Percentiles rank a stretch among this genome's conserved stretches.
phyloP scores from a whole-genome alignment of 306 rosid genomes.

The Malus sieversii region DNA sequence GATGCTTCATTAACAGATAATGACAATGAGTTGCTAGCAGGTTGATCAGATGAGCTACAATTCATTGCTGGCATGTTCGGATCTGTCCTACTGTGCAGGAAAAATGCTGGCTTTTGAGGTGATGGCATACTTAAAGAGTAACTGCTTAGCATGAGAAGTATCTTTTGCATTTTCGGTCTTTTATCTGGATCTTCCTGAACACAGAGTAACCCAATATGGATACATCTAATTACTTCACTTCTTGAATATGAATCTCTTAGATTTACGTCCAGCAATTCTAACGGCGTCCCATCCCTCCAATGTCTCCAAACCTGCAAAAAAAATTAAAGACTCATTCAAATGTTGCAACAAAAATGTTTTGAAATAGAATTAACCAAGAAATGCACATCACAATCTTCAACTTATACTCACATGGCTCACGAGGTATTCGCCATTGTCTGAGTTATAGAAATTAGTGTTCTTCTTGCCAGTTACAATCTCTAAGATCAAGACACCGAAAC shows the following conservation, averaged over 20 bases:
- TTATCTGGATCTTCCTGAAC: background rate
- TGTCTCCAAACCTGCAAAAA: slow-evolving; percentile 22
- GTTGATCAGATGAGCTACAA: background rate
- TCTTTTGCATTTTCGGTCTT: background rate
- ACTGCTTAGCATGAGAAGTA: slow-evolving; percentile 12
- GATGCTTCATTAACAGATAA: background rate
- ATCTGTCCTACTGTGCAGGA: background rate
- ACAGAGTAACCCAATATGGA: slow-evolving; percentile 16
- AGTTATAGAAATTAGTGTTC: too few relatives aligned
- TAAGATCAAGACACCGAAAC: too few relatives aligned
- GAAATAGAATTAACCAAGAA: too few relatives aligned
- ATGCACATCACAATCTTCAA: too few relatives aligned
- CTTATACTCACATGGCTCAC: too few relatives aligned
- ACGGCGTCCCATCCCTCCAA: slow-evolving; percentile 15
- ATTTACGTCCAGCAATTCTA: slow-evolving; percentile 13
- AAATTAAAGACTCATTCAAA: too few relatives aligned
- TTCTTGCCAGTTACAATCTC: too few relatives aligned
- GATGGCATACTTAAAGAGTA: background rate
- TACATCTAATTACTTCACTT: slow-evolving; percentile 25
- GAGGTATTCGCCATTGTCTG: too few relatives aligned
- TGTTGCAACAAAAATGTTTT: too few relatives aligned
- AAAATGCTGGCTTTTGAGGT: background rate
- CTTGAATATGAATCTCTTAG: slow-evolving; percentile 11
- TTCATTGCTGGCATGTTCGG: background rate
- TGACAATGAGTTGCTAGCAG: background rate